Evolutionary conservation across 331 rosid species (phyloP).

Genomic region (Acacia concinna): DNA sequence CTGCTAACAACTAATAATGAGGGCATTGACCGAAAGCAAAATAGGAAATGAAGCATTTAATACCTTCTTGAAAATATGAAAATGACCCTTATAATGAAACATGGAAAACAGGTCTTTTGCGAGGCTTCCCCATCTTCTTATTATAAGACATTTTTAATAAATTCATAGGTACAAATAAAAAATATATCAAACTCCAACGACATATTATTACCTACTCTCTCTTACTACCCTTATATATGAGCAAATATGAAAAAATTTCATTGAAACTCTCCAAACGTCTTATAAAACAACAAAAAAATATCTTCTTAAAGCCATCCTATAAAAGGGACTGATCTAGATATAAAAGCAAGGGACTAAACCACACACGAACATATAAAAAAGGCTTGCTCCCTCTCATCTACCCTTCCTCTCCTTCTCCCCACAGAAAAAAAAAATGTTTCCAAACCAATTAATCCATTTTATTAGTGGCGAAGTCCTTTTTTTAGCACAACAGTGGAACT

Average conservation of each 20-base stretch:
- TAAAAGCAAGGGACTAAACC: not conserved
- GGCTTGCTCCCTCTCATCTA: conserved; percentile 29
- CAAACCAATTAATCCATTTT: conserved; percentile 22
- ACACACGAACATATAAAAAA: not conserved
- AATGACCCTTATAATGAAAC: not conserved
- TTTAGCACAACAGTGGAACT: not conserved
- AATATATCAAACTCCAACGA: too few relatives aligned
- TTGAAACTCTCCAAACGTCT: too few relatives aligned
- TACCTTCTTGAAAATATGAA: not conserved
- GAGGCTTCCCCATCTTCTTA: too few relatives aligned
- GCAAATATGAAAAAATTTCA: too few relatives aligned
- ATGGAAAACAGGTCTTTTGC: not conserved
- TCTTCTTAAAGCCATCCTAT: too few relatives aligned
- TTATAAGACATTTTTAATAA: too few relatives aligned
- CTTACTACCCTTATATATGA: too few relatives aligned
- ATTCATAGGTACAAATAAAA: too few relatives aligned
- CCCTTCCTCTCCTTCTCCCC: conserved; percentile 9
- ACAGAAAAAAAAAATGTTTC: not conserved
- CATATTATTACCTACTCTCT: too few relatives aligned
- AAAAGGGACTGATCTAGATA: too few relatives aligned
- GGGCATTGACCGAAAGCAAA: not conserved
- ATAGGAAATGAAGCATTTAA: not conserved
- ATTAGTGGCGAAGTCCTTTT: not conserved
- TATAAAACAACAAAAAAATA: too few relatives aligned
- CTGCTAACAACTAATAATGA: too few relatives aligned